phyloP scores from a whole-genome alignment of 441 rosid species.

The Pelargonium cotyledonis region DNA sequence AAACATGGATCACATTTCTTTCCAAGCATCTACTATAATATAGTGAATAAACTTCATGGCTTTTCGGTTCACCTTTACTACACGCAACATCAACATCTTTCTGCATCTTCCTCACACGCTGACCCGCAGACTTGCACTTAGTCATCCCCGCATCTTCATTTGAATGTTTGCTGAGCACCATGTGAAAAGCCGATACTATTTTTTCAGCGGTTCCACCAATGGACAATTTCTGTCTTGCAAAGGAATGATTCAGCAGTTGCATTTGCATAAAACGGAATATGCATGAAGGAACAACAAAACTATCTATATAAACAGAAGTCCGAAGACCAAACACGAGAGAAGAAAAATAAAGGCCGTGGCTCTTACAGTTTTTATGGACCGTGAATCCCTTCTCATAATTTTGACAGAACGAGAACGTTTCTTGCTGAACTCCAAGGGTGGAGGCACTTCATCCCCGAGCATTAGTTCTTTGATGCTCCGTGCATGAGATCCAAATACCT shows the following conservation, averaged over 20 bases:
- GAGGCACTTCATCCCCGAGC: slow-evolving; percentile 69
- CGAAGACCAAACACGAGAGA: not conserved
- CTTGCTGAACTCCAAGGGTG: slow-evolving; percentile 63
- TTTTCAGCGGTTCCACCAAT: slow-evolving; percentile 79
- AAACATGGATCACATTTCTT: not conserved
- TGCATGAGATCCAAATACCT: slow-evolving; percentile 83
- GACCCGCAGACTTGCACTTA: slow-evolving; percentile 66
- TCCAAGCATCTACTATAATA: slow-evolving; percentile 9
- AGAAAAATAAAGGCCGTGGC: not conserved
- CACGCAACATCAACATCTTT: slow-evolving; percentile 64
- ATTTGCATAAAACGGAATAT: not conserved
- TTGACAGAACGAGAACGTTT: slow-evolving; percentile 73
- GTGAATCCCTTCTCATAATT: slow-evolving; percentile 73
- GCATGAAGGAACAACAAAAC: not conserved
- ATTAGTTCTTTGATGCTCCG: slow-evolving; percentile 58
- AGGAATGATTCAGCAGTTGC: slow-evolving; percentile 8
- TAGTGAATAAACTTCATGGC: not conserved
- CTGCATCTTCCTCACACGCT: slow-evolving; percentile 73
- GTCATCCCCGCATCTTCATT: slow-evolving; percentile 79
- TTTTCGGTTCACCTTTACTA: slow-evolving; percentile 35
- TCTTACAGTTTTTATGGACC: slow-evolving; percentile 72
- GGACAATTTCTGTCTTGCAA: slow-evolving; percentile 53
- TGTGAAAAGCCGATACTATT: slow-evolving; percentile 79
- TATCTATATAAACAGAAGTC: not conserved
- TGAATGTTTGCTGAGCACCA: slow-evolving; percentile 56